These are phyloP conservation scores for Suaeda aralocaspica DNA, from an alignment of 148 eudicot genomes.

Conservation along the genomic window DNA sequence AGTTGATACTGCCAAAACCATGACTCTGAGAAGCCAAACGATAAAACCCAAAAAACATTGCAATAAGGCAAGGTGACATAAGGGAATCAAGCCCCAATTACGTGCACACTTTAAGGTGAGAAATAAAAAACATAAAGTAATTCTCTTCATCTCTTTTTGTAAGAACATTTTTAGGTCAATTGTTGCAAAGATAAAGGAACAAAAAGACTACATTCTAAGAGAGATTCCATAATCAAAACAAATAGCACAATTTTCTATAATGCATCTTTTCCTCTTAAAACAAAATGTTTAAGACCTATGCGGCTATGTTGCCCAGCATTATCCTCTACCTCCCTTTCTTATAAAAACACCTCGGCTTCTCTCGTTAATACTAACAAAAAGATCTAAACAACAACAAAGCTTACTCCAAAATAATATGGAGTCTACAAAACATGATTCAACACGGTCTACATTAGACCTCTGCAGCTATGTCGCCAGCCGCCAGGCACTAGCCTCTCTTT, in stretches of 20 bases:
- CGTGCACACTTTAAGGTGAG: neutral
- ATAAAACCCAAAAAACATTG: slow-evolving; percentile 33
- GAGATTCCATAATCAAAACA: neutral
- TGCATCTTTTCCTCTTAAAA: neutral
- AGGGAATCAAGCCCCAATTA: slow-evolving; percentile 24
- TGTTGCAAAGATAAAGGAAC: too few relatives aligned
- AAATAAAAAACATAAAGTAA: too few relatives aligned
- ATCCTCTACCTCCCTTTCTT: neutral
- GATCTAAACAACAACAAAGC: too few relatives aligned
- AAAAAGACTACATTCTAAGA: neutral
- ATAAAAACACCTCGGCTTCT: neutral
- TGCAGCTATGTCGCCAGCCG: too few relatives aligned
- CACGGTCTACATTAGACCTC: too few relatives aligned
- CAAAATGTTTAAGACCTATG: neutral
- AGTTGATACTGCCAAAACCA: slow-evolving; percentile 92
- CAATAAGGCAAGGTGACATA: slow-evolving; percentile 34
- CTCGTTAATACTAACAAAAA: neutral
- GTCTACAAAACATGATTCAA: too few relatives aligned
- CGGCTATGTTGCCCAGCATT: too few relatives aligned
- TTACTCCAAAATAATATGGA: too few relatives aligned
- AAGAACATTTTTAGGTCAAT: too few relatives aligned
- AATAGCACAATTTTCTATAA: neutral
- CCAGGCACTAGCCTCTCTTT: too few relatives aligned
- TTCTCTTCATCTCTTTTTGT: too few relatives aligned
- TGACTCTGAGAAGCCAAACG: slow-evolving; percentile 61